phyloP scores from a whole-genome alignment of 2,329 filamentous ascomycete genomes.

The Fusarium irregulare region DNA sequence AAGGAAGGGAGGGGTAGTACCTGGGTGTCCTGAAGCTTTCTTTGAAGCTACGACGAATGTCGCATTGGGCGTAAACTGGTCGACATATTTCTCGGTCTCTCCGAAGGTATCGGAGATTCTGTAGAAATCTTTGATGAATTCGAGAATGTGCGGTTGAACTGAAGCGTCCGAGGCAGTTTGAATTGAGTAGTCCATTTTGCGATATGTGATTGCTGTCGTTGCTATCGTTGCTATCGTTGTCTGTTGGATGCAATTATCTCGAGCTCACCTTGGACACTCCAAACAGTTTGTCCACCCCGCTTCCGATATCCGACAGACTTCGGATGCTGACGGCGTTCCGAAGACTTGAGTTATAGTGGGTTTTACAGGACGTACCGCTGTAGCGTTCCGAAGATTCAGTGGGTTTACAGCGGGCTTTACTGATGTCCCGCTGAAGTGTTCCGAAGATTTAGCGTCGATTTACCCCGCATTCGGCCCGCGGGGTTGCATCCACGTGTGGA shows the following conservation, averaged over 20 bases:
- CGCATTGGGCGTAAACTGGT: constrained; percentile 28
- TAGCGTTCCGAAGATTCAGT: neutral
- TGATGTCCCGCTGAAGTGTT: neutral
- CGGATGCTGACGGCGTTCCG: constrained; percentile 1
- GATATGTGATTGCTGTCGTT: neutral
- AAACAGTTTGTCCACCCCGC: constrained; percentile 6
- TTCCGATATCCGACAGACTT: constrained; percentile 33
- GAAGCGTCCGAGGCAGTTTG: constrained; percentile 29
- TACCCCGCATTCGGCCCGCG: neutral
- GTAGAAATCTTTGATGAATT: constrained; percentile 28
- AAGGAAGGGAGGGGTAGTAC: neutral
- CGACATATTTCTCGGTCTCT: constrained; percentile 32
- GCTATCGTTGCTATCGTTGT: neutral
- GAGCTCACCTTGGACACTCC: no score
- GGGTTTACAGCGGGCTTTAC: neutral
- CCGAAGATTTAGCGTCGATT: neutral
- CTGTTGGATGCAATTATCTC: neutral
- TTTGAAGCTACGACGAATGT: constrained; percentile 32
- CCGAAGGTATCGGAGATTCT: constrained; percentile 30
- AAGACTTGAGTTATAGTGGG: neutral
- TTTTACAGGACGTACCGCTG: neutral
- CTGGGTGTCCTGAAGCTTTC: constrained; percentile 20
- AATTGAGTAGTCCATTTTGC: constrained; percentile 29
- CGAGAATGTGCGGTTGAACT: constrained; percentile 20
- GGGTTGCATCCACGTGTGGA: neutral